phyloP scores from a whole-genome alignment of 75 land plant species.

The Pinus tabuliformis region DNA sequence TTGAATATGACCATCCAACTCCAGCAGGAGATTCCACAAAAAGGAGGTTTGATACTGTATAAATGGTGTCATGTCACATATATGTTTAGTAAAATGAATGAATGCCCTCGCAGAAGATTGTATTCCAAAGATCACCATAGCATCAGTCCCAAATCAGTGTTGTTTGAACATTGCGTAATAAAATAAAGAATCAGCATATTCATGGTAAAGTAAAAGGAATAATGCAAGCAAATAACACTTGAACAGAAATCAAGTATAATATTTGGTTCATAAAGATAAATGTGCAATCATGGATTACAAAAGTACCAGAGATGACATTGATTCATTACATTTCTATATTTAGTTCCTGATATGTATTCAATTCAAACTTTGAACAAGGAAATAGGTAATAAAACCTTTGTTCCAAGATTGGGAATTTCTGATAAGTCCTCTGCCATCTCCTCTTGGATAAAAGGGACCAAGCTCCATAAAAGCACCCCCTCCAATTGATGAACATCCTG shows the following conservation, averaged over 20 bases:
- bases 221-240: background rate
- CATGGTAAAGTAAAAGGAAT: background rate
- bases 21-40: slow-evolving; percentile 40
- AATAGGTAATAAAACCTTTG: slow-evolving; percentile 37
- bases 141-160: background rate
- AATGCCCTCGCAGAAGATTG: background rate
- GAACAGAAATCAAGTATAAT: background rate
- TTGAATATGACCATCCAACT: slow-evolving; percentile 43
- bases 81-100: background rate
- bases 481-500: slow-evolving; percentile 87
- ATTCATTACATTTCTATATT: background rate
- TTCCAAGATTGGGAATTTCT: slow-evolving; percentile 72
- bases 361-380: slow-evolving; percentile 9
- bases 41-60: slow-evolving; percentile 23
- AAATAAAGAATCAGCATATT: background rate
- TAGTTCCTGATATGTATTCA: background rate
- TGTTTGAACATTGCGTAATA: background rate
- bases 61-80: background rate
- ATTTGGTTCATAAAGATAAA: background rate
- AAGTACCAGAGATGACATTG: background rate
- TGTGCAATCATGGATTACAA: background rate
- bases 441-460: slow-evolving; percentile 87
- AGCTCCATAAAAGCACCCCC: slow-evolving; percentile 94
- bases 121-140: background rate
- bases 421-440: slow-evolving; percentile 68